Base-by-base conservation (phyloP, 371 early-diverging fungal genomes). In the Chytridium lagenaria region DNA sequence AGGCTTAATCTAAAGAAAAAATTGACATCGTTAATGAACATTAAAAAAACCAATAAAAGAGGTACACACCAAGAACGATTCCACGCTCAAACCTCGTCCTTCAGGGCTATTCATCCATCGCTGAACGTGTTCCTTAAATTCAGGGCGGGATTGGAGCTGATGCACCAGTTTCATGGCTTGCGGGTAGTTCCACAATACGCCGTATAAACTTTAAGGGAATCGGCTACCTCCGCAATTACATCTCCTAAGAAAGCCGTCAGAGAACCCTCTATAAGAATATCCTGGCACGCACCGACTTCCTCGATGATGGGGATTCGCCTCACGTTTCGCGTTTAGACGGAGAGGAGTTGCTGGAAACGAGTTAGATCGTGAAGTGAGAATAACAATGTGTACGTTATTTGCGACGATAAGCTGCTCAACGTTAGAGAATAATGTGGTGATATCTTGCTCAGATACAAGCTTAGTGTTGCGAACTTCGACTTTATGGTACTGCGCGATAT, bases 401-500 rank as follows among this genome's bases (percentile, higher is more conserved):
- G 83, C 83, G 1, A 59, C 70, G 34, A 86, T 57, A 28, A 86
- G 70, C 49, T 81, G 77, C n/a, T 84, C 84, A 23, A 81, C 68
- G 55, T 86, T 86, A 2, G 85, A 81, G 69, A 86, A 86, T 2
- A 86, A 61, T 10, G 51, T n/a, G 0, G 49, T 31, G 3, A 80
- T 59, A 15, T 85, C 83, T 26, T 67, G 66, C 12, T 85, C 84
- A 52, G 75, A 26, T 50, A 85, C 55, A 12, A 84, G 30, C 68
- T 78, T 69, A 30, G 68, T 78, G 28, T 73, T 68, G 7, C 65
- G 49, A 31, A 86, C 66, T 31, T 80, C 77, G 23, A 59, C 38
- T 55, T 80, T 77, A 71, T 84, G 85, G 72, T 66, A 80, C 83
- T 86, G n/a, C n/a, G n/a, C n/a, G n/a, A n/a, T n/a, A n/a, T n/a